Conservation (phyloP, 345 rosid species). For the Mercurialis annua region DNA sequence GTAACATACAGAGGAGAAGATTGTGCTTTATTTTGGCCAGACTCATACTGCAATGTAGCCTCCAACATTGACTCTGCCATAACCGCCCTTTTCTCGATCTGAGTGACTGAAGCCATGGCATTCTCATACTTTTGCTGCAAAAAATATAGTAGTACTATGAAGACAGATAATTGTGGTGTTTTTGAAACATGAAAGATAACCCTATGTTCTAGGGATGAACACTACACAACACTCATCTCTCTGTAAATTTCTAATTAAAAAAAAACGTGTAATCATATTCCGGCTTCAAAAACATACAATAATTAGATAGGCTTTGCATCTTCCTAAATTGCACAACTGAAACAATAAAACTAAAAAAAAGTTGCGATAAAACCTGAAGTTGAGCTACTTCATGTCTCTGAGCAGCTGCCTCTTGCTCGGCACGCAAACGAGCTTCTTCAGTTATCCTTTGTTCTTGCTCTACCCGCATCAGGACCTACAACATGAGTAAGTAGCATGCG, state of each 20-base stretch:
- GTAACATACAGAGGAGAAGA: slow-evolving; percentile 52
- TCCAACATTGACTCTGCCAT: slow-evolving; percentile 89
- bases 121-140: slow-evolving; percentile 87
- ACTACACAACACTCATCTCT: background rate
- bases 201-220: too few relatives aligned
- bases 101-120: slow-evolving; percentile 55
- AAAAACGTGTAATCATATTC: background rate
- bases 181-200: slow-evolving; percentile 5
- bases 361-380: slow-evolving; percentile 57
- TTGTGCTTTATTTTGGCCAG: slow-evolving; percentile 69
- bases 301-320: background rate
- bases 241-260: background rate
- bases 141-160: slow-evolving; percentile 14
- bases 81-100: slow-evolving; percentile 80
- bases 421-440: slow-evolving; percentile 77
- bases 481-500: slow-evolving; percentile 4
- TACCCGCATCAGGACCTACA: slow-evolving; percentile 74
- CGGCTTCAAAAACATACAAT: background rate
- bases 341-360: background rate
- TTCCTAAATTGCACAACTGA: background rate
- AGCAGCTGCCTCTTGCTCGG: slow-evolving; percentile 78
- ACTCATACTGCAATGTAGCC: slow-evolving; percentile 79
- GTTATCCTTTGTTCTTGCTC: slow-evolving; percentile 87
- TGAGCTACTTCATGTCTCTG: slow-evolving; percentile 54
- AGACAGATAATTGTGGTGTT: background rate